phyloP scores from a whole-genome alignment of 2,329 filamentous ascomycete species.

The Pestalotiopsis sp. region DNA sequence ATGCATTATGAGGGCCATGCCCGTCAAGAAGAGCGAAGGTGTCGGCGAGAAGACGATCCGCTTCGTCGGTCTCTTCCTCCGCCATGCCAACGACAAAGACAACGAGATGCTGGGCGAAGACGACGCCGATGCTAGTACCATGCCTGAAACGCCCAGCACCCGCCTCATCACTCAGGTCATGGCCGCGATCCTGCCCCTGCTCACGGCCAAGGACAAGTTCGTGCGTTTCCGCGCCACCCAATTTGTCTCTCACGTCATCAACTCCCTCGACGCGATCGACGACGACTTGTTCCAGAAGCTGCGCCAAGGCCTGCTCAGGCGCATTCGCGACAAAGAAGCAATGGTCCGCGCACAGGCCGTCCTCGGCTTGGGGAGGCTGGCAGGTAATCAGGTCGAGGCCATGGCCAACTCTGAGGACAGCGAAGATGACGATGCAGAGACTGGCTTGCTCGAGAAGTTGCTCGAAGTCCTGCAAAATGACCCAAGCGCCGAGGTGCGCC shows the following conservation, averaged over 20 bases:
- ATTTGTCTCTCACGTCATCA: slow-evolving; percentile 87
- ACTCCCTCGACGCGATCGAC: slow-evolving; percentile 89
- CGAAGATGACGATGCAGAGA: slow-evolving; percentile 63
- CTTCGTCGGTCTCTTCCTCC: slow-evolving; percentile 87
- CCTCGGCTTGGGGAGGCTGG: slow-evolving; percentile 82
- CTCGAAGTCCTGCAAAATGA: slow-evolving; percentile 91
- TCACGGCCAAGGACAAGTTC: slow-evolving; percentile 88
- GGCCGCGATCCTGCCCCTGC: slow-evolving; percentile 72
- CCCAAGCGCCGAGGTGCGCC: slow-evolving; percentile 88
- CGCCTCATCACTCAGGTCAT: slow-evolving; percentile 78
- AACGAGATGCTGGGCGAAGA: slow-evolving; percentile 68
- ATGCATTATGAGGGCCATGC: slow-evolving; percentile 80
- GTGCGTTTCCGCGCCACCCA: slow-evolving; percentile 90
- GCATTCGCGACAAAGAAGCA: slow-evolving; percentile 91
- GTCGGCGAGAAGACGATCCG: slow-evolving; percentile 85
- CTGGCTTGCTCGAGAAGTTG: slow-evolving; percentile 79
- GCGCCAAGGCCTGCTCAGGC: slow-evolving; percentile 76
- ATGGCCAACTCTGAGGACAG: slow-evolving; percentile 72
- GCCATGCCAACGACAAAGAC: slow-evolving; percentile 71
- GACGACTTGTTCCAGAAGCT: slow-evolving; percentile 87
- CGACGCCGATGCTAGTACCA: slow-evolving; percentile 69
- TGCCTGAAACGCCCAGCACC: slow-evolving; percentile 83
- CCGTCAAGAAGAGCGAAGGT: slow-evolving; percentile 88
- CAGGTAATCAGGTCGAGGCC: slow-evolving; percentile 75
- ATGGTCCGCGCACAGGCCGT: slow-evolving; percentile 92